A percentile compares a stretch with the other conserved stretches of the same genome.
These are phyloP conservation scores for Colletotrichum zoysiae DNA, from an alignment of 2,329 filamentous ascomycete genomes.

Conservation along the genomic window DNA sequence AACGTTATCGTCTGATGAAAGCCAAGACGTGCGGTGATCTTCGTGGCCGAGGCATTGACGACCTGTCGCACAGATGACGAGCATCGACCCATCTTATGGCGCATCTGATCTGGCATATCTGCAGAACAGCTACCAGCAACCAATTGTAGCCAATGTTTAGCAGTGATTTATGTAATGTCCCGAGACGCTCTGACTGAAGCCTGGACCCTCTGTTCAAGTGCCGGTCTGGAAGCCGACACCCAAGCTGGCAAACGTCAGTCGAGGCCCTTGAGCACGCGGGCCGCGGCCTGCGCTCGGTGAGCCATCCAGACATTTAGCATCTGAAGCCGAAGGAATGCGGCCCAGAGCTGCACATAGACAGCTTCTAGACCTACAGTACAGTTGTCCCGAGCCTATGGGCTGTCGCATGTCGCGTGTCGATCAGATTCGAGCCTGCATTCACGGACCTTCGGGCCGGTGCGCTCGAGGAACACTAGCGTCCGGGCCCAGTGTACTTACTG, in stretches of 20 bases:
- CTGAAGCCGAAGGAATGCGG: background rate
- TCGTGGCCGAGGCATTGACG: background rate
- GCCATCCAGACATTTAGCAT: background rate
- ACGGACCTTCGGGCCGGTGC: conserved; percentile 8
- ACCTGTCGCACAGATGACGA: background rate
- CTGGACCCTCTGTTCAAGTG: background rate
- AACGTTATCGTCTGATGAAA: background rate
- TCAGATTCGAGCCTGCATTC: background rate
- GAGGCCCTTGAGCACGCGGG: background rate
- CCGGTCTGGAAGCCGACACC: background rate
- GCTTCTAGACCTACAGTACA: background rate
- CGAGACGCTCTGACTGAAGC: background rate
- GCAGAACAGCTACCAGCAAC: background rate
- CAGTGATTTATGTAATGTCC: background rate
- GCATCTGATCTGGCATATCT: background rate
- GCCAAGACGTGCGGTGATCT: background rate
- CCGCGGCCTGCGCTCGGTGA: background rate
- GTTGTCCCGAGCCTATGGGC: background rate
- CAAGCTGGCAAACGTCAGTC: conserved; percentile 12
- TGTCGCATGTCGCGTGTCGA: background rate
- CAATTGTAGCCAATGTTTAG: background rate
- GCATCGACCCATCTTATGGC: background rate
- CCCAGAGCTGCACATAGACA: too few relatives aligned
- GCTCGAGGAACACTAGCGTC: background rate
- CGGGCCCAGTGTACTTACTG: background rate